phyloP scores from a whole-genome alignment of 768 basidiomycete species.

The Porpolomopsis calyptriformis region DNA sequence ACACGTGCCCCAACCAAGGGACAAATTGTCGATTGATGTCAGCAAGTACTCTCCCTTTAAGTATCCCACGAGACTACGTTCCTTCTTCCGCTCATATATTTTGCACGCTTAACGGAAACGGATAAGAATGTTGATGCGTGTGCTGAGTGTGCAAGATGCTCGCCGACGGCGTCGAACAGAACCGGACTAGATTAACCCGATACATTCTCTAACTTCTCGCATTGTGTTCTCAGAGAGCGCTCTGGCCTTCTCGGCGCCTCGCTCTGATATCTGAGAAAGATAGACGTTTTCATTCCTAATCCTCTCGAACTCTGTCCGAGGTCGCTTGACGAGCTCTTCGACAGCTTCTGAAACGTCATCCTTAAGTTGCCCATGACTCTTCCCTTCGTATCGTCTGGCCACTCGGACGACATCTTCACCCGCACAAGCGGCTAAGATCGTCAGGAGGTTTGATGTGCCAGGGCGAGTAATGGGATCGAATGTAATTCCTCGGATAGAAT shows the following conservation, averaged over 20 bases:
- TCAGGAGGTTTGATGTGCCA: constrained; percentile 72
- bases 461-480: constrained; percentile 77
- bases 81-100: too few species aligned
- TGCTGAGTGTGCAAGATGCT: too few species aligned
- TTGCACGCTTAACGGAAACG: too few species aligned
- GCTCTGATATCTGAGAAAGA: constrained; percentile 47
- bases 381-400: constrained; percentile 39
- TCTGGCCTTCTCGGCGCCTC: constrained; percentile 56
- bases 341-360: constrained; percentile 64
- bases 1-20: too few species aligned
- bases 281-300: constrained; percentile 50
- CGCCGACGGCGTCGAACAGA: too few species aligned
- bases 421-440: constrained; percentile 69
- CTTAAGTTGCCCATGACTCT: constrained; percentile 63
- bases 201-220: constrained; percentile 49
- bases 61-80: too few species aligned
- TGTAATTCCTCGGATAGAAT: constrained; percentile 62
- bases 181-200: constrained; percentile 38
- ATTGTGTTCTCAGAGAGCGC: constrained; percentile 54
- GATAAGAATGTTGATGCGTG: too few species aligned
- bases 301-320: constrained; percentile 60
- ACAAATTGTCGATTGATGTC: too few species aligned
- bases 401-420: constrained; percentile 34
- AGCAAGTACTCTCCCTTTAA: too few species aligned
- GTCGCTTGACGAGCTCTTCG: constrained; percentile 50